Percentiles rank a stretch among this genome's conserved stretches.
These are phyloP conservation scores for Neonectria magnoliae DNA, from an alignment of 2,329 filamentous ascomycete species.

Conservation along the genomic window DNA sequence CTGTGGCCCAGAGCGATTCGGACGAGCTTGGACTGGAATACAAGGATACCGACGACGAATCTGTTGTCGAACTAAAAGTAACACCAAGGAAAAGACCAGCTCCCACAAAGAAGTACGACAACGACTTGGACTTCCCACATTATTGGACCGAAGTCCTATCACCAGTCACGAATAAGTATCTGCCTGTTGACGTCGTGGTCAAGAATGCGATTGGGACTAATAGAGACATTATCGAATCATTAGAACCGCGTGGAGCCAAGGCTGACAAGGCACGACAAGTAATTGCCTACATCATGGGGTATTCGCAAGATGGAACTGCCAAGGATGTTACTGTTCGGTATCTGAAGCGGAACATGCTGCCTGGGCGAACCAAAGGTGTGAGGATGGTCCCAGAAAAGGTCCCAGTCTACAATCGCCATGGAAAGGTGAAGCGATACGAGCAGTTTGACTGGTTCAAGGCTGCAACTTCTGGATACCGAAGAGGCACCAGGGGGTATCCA, in stretches of 20 bases:
- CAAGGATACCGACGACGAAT: slow-evolving; percentile 66
- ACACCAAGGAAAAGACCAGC: slow-evolving; percentile 52
- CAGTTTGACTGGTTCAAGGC: slow-evolving; percentile 89
- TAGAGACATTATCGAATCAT: slow-evolving; percentile 74
- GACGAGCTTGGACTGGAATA: slow-evolving; percentile 56
- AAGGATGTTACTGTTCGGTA: slow-evolving; percentile 97
- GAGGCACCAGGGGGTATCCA: slow-evolving; percentile 59
- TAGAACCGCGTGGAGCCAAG: slow-evolving; percentile 85
- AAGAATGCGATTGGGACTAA: slow-evolving; percentile 76
- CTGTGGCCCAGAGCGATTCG: slow-evolving; percentile 49
- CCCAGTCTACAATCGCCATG: slow-evolving; percentile 78
- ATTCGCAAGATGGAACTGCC: slow-evolving; percentile 84
- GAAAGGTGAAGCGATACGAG: slow-evolving; percentile 80
- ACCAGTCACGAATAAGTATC: slow-evolving; percentile 79
- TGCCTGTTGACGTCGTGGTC: slow-evolving; percentile 81
- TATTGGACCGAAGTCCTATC: slow-evolving; percentile 96
- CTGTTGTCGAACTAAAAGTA: slow-evolving; percentile 64
- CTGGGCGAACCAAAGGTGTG: slow-evolving; percentile 88
- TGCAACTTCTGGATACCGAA: slow-evolving; percentile 77
- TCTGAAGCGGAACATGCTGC: slow-evolving; percentile 81
- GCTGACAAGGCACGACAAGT: slow-evolving; percentile 89
- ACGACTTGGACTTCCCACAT: slow-evolving; percentile 82
- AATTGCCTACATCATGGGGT: slow-evolving; percentile 88
- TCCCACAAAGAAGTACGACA: slow-evolving; percentile 68
- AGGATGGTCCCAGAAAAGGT: slow-evolving; percentile 83